phyloP scores from a whole-genome alignment of 1,284 basidiomycete genomes.

The Gymnopus androsaceus region DNA sequence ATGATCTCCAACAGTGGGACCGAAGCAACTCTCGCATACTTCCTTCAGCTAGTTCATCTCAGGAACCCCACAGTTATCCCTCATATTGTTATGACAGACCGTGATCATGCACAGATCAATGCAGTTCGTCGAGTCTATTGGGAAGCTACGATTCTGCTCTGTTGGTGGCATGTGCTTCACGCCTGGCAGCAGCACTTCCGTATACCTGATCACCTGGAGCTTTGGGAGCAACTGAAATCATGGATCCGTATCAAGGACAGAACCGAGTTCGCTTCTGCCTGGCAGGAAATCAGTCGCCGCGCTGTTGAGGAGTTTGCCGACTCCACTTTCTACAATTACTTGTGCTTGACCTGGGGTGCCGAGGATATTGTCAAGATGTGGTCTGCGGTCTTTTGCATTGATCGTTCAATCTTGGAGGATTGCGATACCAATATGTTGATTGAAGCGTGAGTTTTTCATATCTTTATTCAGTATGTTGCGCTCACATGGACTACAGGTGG shows the following conservation, averaged over 20 bases:
- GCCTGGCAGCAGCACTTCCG: constrained; percentile 23
- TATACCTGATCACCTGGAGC: constrained; percentile 11
- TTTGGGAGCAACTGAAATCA: constrained; percentile 21
- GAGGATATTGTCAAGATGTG: constrained; percentile 17
- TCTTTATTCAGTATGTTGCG: too few species aligned
- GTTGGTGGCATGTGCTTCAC: too few species aligned
- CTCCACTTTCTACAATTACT: too few species aligned
- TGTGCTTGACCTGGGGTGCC: too few species aligned
- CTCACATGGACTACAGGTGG: too few species aligned
- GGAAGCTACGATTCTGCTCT: constrained; percentile 13
- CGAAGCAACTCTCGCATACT: constrained; percentile 20
- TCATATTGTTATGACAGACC: constrained; percentile 20
- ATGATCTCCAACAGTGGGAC: constrained; percentile 24
- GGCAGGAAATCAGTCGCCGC: not conserved
- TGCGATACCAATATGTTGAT: constrained; percentile 29
- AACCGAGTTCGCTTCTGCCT: constrained; percentile 17
- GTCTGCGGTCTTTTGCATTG: constrained; percentile 23
- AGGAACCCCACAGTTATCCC: constrained; percentile 15
- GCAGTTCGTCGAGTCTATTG: not conserved
- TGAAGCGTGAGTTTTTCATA: too few species aligned
- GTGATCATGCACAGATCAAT: constrained; percentile 11
- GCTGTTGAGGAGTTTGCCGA: too few species aligned
- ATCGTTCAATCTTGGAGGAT: constrained; percentile 19
- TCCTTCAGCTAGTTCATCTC: constrained; percentile 10
- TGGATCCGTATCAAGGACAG: constrained; percentile 19